Base-by-base conservation (phyloP, 306 rosid genomes). In the Canavalia ensiformis region DNA sequence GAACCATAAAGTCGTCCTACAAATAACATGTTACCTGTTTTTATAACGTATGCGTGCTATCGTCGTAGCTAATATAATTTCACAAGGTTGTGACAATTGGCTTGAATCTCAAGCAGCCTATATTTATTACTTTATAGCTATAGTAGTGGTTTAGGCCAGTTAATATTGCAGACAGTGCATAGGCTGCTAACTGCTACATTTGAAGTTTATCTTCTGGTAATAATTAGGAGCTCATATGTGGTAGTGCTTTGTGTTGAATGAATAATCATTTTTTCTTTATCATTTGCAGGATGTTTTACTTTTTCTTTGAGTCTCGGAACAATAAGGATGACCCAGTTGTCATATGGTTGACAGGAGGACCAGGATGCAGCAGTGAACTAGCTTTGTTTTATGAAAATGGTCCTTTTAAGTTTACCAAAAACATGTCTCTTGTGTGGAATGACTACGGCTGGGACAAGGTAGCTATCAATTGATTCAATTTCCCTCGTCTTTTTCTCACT, bases 391-490 rank as follows among this genome's bases (percentile, higher is more conserved):
- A 89, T 54, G 99, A 95, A 87, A 93, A 95, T 59, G 99, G 99
- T 84, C 98, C 99, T 76, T 95, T 91, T 66, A 90, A 93, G 1
- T 74, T 95, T 52, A 78, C 91, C 65, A 86, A 78, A 30, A 85
- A 91, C 82, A 77, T 86, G 85, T 89, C 98, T 74, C 98, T 95
- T 58, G 84, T 49, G 4, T 95, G 97, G 99, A 93, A 91, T 83
- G 90, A 91, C 18, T 88, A 86, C 74, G 99, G 99, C 64, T 95
- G 98, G 99, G 99, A 95, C 83, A 87, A 79, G 94, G 99, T 93
- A 52, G 1, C 50, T 4, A 67, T 60, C 7, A n/a, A 37, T 37
- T 37, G 41, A 37, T 37, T 37, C 41, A 37, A 9, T 28, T 63
- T 29, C 2, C 44, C 52, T 13, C 45, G 2, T 42, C 3, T 45